phyloP scores from a whole-genome alignment of 2,329 filamentous ascomycete species.

The Penicillium sp. region DNA sequence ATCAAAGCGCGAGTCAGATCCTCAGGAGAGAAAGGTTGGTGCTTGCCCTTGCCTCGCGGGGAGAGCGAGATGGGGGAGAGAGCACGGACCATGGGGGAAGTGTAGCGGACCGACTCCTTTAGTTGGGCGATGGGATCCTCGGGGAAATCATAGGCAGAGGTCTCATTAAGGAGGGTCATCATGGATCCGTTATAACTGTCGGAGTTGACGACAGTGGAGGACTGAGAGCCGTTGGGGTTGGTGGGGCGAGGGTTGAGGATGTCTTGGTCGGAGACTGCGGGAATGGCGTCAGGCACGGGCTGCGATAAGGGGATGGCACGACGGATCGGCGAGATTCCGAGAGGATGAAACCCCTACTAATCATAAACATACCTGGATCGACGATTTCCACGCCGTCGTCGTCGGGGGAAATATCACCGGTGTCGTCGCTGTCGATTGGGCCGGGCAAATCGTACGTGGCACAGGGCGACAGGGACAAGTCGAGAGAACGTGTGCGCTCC shows the following conservation, averaged over 20 bases:
- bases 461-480: conserved; percentile 44
- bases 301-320: not conserved
- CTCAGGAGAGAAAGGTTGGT: conserved; percentile 39
- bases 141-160: conserved; percentile 25
- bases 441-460: conserved; percentile 32
- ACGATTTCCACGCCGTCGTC: conserved; percentile 26
- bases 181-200: conserved; percentile 40
- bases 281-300: conserved; percentile 9
- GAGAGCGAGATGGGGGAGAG: conserved; percentile 26
- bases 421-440: conserved; percentile 26
- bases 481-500: conserved; percentile 40
- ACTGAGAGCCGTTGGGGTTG: conserved; percentile 35
- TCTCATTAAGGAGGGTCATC: conserved; percentile 38
- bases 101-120: conserved; percentile 39
- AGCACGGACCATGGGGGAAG: conserved; percentile 35
- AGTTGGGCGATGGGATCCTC: conserved; percentile 34
- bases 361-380: conserved; percentile 28
- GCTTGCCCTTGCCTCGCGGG: conserved; percentile 25
- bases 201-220: conserved; percentile 41
- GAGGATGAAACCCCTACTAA: not conserved
- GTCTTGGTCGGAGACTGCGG: conserved; percentile 7
- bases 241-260: conserved; percentile 29
- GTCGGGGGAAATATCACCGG: conserved; percentile 26
- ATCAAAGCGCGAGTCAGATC: conserved; percentile 43
- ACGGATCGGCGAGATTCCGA: not conserved